Evolutionary conservation across 805 yeast genomes (phyloP), one percentile per base, ranked within the genome.

Genomic region (Middelhovenomyces tepae): DNA sequence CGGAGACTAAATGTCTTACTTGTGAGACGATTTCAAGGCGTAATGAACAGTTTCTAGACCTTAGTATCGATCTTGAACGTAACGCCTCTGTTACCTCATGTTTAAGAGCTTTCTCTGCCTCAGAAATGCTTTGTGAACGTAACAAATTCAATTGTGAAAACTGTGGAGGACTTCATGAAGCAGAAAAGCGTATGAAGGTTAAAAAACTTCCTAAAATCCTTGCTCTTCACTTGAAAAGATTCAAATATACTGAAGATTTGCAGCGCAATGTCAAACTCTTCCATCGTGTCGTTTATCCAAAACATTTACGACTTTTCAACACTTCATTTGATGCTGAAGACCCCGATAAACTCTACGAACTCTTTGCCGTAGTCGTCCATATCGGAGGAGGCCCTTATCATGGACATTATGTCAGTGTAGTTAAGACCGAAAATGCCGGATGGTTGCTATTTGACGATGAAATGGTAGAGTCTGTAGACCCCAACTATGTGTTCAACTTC

Each of bases 381-480:
- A 76, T 91, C 45, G 98, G 98, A 4, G 94, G 95, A 3, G 96
- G 97, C 0, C 96, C 97, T 1, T 86, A 85, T 62, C 95, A 87
- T 58, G 98, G 98, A 0, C 98, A 91, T 54, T 91, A 91, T 54
- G 89, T 91, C 7, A 71, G 94, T 0, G 62, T 91, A 4, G 79
- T 91, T 39, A 85, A 85, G 51, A 78, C 86, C 4, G 75, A 71
- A 34, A 65, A 70, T 15, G 71, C 73, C 25, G 87, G 95, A 0
- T 91, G 98, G 98, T 60, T 91, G 19, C 59, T 91, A 37, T 91
- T 83, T 59, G 98, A 91, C 54, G 98, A 91, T 54, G 97, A 91
- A 55, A 77, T 91, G 4, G 95, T 89, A 2, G 96, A 89, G 53
- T 62, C 79, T 10, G 86, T 91, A 7, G 85, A 78, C 44, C 94